Evolutionary conservation across 208 protist genomes (phyloP).

Genomic region (Trypanosoma boissoni): DNA sequence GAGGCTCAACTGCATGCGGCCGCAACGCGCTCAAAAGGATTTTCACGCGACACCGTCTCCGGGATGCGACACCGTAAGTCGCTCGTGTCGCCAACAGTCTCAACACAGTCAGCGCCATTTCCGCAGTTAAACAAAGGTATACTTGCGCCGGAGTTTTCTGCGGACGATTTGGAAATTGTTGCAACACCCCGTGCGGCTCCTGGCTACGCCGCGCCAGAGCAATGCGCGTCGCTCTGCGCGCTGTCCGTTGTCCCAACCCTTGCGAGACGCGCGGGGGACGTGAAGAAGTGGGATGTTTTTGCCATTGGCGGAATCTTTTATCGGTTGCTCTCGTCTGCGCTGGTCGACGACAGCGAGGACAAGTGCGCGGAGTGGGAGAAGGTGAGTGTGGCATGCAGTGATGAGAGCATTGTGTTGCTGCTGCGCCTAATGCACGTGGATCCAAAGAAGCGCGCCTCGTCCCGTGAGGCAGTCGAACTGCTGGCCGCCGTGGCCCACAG

Average conservation of each 20-base stretch:
- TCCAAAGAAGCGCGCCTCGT: slow-evolving; percentile 6
- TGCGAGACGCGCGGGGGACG: slow-evolving; percentile 7
- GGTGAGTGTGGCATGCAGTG: background rate
- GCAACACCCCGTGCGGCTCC: slow-evolving; percentile 19
- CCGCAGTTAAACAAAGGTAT: background rate
- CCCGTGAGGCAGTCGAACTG: slow-evolving; percentile 9
- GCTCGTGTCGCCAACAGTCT: background rate
- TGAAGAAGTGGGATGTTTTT: slow-evolving; percentile 27
- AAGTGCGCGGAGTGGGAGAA: slow-evolving; percentile 4
- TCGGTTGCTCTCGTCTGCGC: slow-evolving; percentile 16
- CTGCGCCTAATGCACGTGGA: slow-evolving; percentile 21
- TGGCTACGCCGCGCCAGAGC: slow-evolving; percentile 24
- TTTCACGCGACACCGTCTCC: slow-evolving; percentile 8
- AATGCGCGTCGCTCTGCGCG: slow-evolving; percentile 9
- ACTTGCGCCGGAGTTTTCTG: background rate
- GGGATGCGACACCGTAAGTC: background rate
- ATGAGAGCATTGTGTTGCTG: slow-evolving; percentile 13
- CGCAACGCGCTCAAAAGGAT: slow-evolving; percentile 9
- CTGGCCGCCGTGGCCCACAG: background rate
- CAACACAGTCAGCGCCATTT: background rate
- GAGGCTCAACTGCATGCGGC: slow-evolving; percentile 19
- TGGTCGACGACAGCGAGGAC: background rate
- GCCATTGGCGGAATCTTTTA: slow-evolving; percentile 26
- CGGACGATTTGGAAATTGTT: slow-evolving; percentile 14
- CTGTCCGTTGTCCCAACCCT: slow-evolving; percentile 17